These are phyloP conservation scores for Ramicandelaber brevisporus DNA, from an alignment of 192 early-diverging fungal genomes.

Conservation along the genomic window DNA sequence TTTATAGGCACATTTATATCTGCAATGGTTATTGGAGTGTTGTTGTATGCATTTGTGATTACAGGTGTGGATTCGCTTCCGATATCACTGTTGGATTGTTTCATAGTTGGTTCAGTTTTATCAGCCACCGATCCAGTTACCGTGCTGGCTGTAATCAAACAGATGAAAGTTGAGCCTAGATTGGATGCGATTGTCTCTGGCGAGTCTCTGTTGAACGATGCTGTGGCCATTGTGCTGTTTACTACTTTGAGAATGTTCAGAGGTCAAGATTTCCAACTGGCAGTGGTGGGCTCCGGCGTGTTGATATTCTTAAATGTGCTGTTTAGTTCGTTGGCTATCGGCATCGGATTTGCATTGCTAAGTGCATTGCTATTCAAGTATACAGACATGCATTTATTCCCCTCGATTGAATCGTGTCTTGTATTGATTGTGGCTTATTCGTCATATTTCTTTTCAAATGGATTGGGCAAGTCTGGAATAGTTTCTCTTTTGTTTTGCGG, in stretches of 20 bases:
- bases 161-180: slow-evolving; percentile 79
- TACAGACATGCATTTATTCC: slow-evolving; percentile 54
- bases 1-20: slow-evolving; percentile 81
- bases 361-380: slow-evolving; percentile 73
- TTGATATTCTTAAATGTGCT: slow-evolving; percentile 64
- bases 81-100: slow-evolving; percentile 67
- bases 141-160: slow-evolving; percentile 81
- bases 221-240: slow-evolving; percentile 93
- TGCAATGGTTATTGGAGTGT: slow-evolving; percentile 59
- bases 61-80: slow-evolving; percentile 40
- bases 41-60: slow-evolving; percentile 39
- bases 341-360: slow-evolving; percentile 44
- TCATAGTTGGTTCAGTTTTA: slow-evolving; percentile 83
- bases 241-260: slow-evolving; percentile 54
- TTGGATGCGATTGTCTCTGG: slow-evolving; percentile 93
- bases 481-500: slow-evolving; percentile 84
- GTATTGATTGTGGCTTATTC: slow-evolving; percentile 69
- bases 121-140: slow-evolving; percentile 96
- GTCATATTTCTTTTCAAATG: slow-evolving; percentile 81
- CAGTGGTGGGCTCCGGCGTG: slow-evolving; percentile 30
- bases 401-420: slow-evolving; percentile 68
- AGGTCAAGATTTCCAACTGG: slow-evolving; percentile 36
- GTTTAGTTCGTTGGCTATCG: slow-evolving; percentile 55
- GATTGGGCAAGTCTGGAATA: slow-evolving; percentile 68
- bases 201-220: slow-evolving; percentile 85